These are phyloP conservation scores for Verticillium tricorpus DNA, from an alignment of 2,329 filamentous ascomycete genomes.

Conservation along the genomic window DNA sequence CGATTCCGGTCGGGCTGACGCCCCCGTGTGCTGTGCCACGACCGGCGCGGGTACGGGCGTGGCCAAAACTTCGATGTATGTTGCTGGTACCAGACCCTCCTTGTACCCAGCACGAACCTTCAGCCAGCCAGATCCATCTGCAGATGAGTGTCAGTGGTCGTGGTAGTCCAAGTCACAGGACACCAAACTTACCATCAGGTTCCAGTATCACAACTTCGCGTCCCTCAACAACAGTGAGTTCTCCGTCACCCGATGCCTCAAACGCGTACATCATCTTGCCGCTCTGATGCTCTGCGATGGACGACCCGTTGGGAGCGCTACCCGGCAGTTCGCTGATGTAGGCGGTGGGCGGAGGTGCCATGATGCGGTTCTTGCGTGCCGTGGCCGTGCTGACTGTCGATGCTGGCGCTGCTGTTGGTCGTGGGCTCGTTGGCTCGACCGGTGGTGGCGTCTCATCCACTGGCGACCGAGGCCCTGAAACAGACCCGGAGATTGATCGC, in stretches of 20 bases:
- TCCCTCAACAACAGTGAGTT: constrained; percentile 76
- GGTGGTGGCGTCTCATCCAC: constrained; percentile 39
- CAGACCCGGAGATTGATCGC: constrained; percentile 65
- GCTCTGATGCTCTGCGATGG: constrained; percentile 50
- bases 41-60: constrained; percentile 31
- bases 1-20: constrained; percentile 61
- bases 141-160: neutral
- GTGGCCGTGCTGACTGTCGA: constrained; percentile 17
- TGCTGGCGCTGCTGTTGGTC: constrained; percentile 12
- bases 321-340: constrained; percentile 69
- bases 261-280: constrained; percentile 91
- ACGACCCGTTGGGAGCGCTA: constrained; percentile 38
- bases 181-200: constrained; percentile 68
- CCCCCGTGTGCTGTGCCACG: constrained; percentile 38
- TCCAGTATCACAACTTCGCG: constrained; percentile 75
- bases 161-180: neutral
- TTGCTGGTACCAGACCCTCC: constrained; percentile 81
- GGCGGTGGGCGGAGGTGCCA: constrained; percentile 80
- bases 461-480: constrained; percentile 44
- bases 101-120: constrained; percentile 71
- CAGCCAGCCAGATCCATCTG: constrained; percentile 90
- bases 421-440: constrained; percentile 30
- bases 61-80: constrained; percentile 70
- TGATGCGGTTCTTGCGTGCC: constrained; percentile 63
- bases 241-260: constrained; percentile 73